Evolutionary conservation across 805 yeast species (phyloP), one percentile per base, ranked within the genome.

Genomic region (Diddensiella santjacobensis): DNA sequence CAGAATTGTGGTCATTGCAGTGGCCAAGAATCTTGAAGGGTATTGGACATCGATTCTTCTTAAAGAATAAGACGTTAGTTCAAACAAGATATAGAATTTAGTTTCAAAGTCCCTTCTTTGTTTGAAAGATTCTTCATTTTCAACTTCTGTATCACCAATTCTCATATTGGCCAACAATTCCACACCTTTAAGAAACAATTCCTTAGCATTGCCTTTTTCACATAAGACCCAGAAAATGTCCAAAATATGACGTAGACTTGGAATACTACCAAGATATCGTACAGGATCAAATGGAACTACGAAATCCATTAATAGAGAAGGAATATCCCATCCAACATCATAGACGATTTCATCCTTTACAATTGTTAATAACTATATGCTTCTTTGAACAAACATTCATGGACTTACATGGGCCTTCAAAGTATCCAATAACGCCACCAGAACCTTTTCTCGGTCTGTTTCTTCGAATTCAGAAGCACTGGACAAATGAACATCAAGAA

Each of bases 291-390:
- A 55, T n/a, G 44, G 41, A 10, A 51, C 69, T n/a, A 83, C 61
- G 61, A 74, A 85, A 6, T 72, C 71, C 40, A 87, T 58, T 4
- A 90, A 55, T 44, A 86, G 66, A 26, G 74, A 75, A 0, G 96
- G 96, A n/a, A 90, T 61, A 64, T 90, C 97, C 97, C 97, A 90
- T 1, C 95, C 96, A 51, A 89, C 79, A 55, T 83, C 84, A 39
- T 75, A 71, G 0, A 81, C 70, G 24, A 87, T 65, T 8, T 73
- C 74, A 15, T 72, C 70, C 60, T 84, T 63, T n/a, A n/a, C n/a
- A n/a, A n/a, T n/a, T n/a, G n/a, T n/a, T n/a, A n/a, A n/a, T n/a
- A n/a, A n/a, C n/a, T n/a, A n/a, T n/a, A n/a, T n/a, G n/a, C n/a
- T n/a, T n/a, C n/a, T n/a, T n/a, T n/a, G n/a, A n/a, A n/a, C n/a